phyloP scores from a whole-genome alignment of 371 early-diverging fungal genomes.

The Encephalitozoon cuniculi region DNA sequence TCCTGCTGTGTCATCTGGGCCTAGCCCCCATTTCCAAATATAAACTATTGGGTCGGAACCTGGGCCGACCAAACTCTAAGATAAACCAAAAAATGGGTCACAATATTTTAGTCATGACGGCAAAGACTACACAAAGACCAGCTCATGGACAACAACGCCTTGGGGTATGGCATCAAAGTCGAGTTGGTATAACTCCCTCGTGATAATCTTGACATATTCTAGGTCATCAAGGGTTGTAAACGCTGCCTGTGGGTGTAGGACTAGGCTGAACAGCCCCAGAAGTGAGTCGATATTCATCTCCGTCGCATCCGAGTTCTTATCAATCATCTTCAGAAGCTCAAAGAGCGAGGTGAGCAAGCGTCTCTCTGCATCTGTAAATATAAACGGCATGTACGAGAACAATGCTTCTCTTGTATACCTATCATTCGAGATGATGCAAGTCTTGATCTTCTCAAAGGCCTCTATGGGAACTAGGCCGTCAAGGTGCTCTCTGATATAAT shows the following conservation, averaged over 20 bases:
- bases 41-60: background rate
- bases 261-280: constrained; percentile 15
- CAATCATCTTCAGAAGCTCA: constrained; percentile 1
- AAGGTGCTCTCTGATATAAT: constrained; percentile 2
- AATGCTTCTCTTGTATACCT: background rate
- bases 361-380: constrained; percentile 10
- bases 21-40: constrained; percentile 6
- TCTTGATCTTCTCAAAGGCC: background rate
- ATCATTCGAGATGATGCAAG: background rate
- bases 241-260: background rate
- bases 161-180: constrained; percentile 19
- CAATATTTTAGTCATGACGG: background rate
- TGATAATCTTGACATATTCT: background rate
- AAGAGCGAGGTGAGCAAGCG: background rate
- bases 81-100: background rate
- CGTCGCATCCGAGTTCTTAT: constrained; percentile 6
- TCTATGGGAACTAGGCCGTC: constrained; percentile 13
- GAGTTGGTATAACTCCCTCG: constrained; percentile 2
- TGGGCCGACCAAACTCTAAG: background rate
- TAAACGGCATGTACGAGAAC: constrained; percentile 25
- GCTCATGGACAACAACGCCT: background rate
- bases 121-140: constrained; percentile 6
- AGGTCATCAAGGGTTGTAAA: constrained; percentile 16
- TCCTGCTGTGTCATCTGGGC: constrained; percentile 13
- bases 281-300: constrained; percentile 19